Base-by-base conservation (phyloP, 208 protist species). In the Novymonas esmeraldas region DNA sequence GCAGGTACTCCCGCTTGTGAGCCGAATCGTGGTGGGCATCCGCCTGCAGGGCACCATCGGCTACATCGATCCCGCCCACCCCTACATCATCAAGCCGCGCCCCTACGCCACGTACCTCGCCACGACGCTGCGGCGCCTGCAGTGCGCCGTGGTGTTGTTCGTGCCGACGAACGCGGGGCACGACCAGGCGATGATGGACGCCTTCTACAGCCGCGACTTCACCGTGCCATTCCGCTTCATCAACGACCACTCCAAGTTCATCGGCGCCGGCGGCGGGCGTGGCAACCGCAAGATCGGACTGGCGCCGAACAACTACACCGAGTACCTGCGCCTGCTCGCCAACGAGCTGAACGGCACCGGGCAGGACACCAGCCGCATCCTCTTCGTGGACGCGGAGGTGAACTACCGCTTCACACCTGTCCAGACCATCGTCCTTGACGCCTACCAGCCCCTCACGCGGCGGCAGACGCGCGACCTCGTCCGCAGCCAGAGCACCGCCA, bases 311-410 rank as follows among this genome's bases (percentile, higher is more conserved):
- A 92, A 92, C 72, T 94, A 90, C 79, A 76, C 78, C 10, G 70
- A 84, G 39, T 88, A 77, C 64, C 76, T 94, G 22, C 59, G 57
- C 50, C 69, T 62, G n/a, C 44, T 78, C 4, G 80, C 83, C 1
- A 56, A 72, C 14, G 72, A 73, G 24, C 54, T 69, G 20, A 61
- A 79, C n/a, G 73, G 70, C 24, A 70, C 70, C 7, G 65, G 68
- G 16, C 36, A 28, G 6, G 68, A 60, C 11, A 73, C 78, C 3
- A 51, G 42, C 11, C 86, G 87, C 33, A 78, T 95, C n/a, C 62
- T 95, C 13, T 92, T 93, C 55, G 64, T 95, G n/a, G 90, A 95
- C 59, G 65, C 81, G 6, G 87, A 95, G 72, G 76, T 95, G 18
- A 93, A 92, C 72, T 92, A 90, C 48, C 87, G 90, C 33, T 93